A percentile compares a stretch with the other conserved stretches of the same genome.
Evolutionary conservation across 352 stramenopile genomes (phyloP).

Genomic region (Globisporangium rhizosaccharum): DNA sequence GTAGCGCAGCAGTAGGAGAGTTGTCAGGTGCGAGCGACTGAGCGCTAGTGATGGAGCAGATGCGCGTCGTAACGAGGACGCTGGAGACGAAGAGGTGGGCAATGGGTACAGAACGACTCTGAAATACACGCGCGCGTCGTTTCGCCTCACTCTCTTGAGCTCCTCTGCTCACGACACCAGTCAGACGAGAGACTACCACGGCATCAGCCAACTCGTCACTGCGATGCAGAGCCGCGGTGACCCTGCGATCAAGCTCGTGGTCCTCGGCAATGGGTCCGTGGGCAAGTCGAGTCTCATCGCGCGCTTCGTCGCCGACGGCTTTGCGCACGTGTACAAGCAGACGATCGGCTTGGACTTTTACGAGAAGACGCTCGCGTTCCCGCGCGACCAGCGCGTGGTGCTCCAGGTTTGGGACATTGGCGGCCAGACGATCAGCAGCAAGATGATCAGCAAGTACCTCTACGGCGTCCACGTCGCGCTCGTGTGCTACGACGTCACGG

Average conservation of each 20-base stretch:
- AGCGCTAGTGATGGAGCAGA: too few species aligned
- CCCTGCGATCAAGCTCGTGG: slow-evolving; percentile 74
- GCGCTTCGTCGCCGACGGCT: slow-evolving; percentile 79
- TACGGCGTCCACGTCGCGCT: slow-evolving; percentile 74
- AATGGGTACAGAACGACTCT: too few species aligned
- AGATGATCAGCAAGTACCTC: slow-evolving; percentile 85
- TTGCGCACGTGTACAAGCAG: slow-evolving; percentile 82
- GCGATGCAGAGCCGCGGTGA: slow-evolving; percentile 29
- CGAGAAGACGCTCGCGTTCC: slow-evolving; percentile 77
- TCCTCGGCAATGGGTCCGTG: slow-evolving; percentile 84
- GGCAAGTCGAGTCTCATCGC: slow-evolving; percentile 83
- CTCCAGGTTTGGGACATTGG: slow-evolving; percentile 89
- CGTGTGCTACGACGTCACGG: slow-evolving; percentile 85
- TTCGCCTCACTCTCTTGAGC: too few species aligned
- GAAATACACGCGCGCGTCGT: too few species aligned
- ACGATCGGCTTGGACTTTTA: slow-evolving; percentile 86
- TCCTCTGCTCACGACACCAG: too few species aligned
- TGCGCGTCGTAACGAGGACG: too few species aligned
- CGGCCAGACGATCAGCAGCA: slow-evolving; percentile 84
- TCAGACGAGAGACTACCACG: not conserved
- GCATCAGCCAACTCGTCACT: not conserved
- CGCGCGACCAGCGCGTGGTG: slow-evolving; percentile 65
- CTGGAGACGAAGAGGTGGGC: too few species aligned
- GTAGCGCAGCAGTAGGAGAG: not conserved
- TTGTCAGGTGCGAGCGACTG: too few species aligned